phyloP scores from a whole-genome alignment of 768 basidiomycete genomes.

The Rhodosporidiobolus odoratus region DNA sequence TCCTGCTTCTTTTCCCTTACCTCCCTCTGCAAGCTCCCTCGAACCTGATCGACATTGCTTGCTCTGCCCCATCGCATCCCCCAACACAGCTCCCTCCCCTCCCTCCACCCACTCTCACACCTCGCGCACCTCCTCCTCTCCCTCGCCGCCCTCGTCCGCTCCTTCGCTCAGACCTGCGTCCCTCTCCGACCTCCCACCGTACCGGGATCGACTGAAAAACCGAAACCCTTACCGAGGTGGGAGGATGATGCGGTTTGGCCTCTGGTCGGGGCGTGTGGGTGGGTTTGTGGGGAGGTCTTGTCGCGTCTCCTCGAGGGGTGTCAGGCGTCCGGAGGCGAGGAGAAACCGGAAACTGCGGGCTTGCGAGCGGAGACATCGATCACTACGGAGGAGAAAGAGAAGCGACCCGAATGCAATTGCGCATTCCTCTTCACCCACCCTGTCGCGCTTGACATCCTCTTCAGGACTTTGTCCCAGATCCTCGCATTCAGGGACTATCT shows the following conservation, averaged over 20 bases:
- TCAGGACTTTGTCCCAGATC: not conserved
- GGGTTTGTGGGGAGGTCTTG: not conserved
- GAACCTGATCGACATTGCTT: too few relatives aligned
- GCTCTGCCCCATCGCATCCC: not conserved
- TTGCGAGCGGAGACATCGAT: not conserved
- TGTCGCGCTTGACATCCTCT: not conserved
- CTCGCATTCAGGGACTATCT: slow-evolving; percentile 3
- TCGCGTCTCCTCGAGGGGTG: not conserved
- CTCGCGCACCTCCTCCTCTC: not conserved
- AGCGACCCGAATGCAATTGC: not conserved
- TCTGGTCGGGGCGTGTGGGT: not conserved
- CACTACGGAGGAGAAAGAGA: not conserved
- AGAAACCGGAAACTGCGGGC: not conserved
- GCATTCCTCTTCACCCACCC: slow-evolving; percentile 12
- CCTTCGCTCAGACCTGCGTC: not conserved
- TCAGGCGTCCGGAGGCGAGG: too few relatives aligned
- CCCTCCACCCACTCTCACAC: not conserved
- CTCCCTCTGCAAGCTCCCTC: not conserved
- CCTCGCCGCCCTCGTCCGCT: not conserved
- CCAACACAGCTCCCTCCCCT: not conserved
- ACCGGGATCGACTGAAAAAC: not conserved
- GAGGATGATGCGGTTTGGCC: slow-evolving; percentile 20
- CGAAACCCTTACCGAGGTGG: not conserved
- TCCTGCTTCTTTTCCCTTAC: not conserved
- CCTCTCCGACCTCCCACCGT: not conserved